Percentiles rank a stretch among this genome's conserved stretches.
Evolutionary conservation across 2,329 filamentous ascomycete species (phyloP).

Genomic region (Pseudopyricularia cyperi): DNA sequence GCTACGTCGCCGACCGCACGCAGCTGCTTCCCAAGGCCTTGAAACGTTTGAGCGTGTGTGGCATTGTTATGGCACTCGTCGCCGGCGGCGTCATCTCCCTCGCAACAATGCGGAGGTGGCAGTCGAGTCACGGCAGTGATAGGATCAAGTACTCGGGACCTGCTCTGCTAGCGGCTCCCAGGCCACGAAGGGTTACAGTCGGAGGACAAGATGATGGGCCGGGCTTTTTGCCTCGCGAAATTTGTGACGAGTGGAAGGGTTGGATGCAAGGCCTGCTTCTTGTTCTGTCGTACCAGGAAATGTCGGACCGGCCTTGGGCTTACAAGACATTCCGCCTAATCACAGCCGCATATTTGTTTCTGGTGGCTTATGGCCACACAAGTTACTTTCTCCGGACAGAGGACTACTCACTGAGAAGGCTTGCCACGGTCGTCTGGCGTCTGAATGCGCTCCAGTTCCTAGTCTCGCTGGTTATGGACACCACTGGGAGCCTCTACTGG

Average conservation of each 20-base stretch:
- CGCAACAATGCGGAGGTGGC: neutral
- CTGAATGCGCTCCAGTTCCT: slow-evolving; percentile 41
- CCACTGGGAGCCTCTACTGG: slow-evolving; percentile 42
- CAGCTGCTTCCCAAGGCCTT: slow-evolving; percentile 37
- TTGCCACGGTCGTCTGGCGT: slow-evolving; percentile 39
- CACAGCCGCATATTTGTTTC: slow-evolving; percentile 46
- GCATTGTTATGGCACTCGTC: slow-evolving; percentile 6
- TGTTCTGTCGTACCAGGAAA: slow-evolving; percentile 39
- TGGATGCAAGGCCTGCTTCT: slow-evolving; percentile 46
- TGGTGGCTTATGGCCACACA: slow-evolving; percentile 49
- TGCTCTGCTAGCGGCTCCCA: no score
- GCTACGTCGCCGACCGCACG: slow-evolving; percentile 40
- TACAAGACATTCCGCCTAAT: slow-evolving; percentile 41
- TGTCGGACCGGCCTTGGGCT: slow-evolving; percentile 32
- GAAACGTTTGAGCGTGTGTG: slow-evolving; percentile 22
- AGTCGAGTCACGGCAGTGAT: neutral
- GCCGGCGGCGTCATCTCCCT: neutral
- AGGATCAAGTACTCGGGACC: neutral
- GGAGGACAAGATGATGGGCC: slow-evolving; percentile 10
- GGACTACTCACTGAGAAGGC: slow-evolving; percentile 41
- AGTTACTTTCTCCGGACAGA: slow-evolving; percentile 40
- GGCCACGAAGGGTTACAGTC: neutral
- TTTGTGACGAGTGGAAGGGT: slow-evolving; percentile 54
- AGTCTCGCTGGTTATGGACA: slow-evolving; percentile 42
- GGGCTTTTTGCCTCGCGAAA: slow-evolving; percentile 36